A percentile compares a stretch with the other conserved stretches of the same genome.
Evolutionary conservation across 306 rosid species (phyloP).

Genomic region (Luffa aegyptiaca): DNA sequence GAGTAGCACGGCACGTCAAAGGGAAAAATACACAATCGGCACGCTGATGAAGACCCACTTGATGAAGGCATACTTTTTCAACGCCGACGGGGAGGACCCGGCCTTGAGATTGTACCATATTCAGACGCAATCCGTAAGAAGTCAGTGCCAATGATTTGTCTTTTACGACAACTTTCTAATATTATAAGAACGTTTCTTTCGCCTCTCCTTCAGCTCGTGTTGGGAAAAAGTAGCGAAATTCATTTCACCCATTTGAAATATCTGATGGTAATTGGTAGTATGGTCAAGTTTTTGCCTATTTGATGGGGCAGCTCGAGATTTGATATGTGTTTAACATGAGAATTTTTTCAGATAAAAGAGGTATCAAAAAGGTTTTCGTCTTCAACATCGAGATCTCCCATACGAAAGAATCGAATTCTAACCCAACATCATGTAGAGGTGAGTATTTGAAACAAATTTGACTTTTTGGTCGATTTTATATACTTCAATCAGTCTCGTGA

Average conservation of each 20-base stretch:
- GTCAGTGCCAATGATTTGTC: not conserved
- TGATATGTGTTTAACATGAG: not conserved
- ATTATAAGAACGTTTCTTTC: not conserved
- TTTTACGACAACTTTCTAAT: not conserved
- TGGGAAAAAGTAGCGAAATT: not conserved
- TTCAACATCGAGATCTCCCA: no score
- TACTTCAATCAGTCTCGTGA: no score
- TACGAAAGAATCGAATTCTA: no score
- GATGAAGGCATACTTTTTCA: constrained; percentile 1
- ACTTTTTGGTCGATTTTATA: no score
- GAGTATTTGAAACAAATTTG: no score
- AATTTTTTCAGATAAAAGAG: not conserved
- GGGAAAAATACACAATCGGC: not conserved
- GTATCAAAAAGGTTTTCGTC: no score
- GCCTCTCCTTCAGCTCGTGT: not conserved
- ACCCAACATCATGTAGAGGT: no score
- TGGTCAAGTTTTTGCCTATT: not conserved
- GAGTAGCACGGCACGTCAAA: constrained; percentile 2
- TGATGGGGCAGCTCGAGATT: not conserved
- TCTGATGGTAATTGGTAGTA: not conserved
- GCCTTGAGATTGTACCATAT: not conserved
- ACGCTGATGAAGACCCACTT: not conserved
- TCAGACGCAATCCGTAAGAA: not conserved
- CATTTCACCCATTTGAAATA: not conserved
- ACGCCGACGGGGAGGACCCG: constrained; percentile 7